Base-by-base conservation (phyloP, 805 yeast species). In the Wickerhamiella lipophila region DNA sequence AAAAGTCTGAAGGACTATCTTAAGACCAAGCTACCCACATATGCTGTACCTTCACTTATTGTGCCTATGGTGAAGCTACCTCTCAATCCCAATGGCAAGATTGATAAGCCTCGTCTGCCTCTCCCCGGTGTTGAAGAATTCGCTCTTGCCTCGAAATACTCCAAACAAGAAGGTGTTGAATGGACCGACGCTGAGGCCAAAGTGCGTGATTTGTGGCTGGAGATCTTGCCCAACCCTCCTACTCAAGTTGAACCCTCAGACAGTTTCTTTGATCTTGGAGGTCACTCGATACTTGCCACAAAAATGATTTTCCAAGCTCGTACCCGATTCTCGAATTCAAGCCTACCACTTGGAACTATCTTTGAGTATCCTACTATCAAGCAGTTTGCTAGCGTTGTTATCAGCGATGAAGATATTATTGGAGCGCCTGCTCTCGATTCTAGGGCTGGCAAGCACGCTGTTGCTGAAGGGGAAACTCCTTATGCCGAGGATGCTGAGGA, bases 261-360 rank as follows among this genome's bases (percentile, higher is more conserved):
- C 64, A 83, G 94, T 1, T 92, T 92, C 76, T 92, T 92, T 60
- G 99, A 92, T 62, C 69, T 94, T 47, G 99, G 99, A 51, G 99
- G 99, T 2, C 99, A 92, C 66, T 89, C 97, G 1, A 89, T 92
- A 58, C 71, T 92, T 54, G 97, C 97, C 6, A 94, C 99, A 0
- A 77, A 94, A 63, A 87, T 92, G 96, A 89, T 92, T 53, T 92
- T 92, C 60, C 88, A 83, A 56, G 75, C 92, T 57, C 77, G 96
- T 63, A 81, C 83, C 68, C 75, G 74, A 56, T 70, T 88, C 52
- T 74, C 77, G 36, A 75, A 88, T 38, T 56, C 61, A 0, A 95
- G 87, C 52, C 70, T 92, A 47, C 96, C 98, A 21, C 70, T 92
- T 53, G 95, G 95, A 3, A 78, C 83, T 6, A 81, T 94, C 53